A percentile compares a stretch with the other conserved stretches of the same genome.
Evolutionary conservation across 2,329 filamentous ascomycete genomes (phyloP).

Genomic region (Metarhizium guizhouense): DNA sequence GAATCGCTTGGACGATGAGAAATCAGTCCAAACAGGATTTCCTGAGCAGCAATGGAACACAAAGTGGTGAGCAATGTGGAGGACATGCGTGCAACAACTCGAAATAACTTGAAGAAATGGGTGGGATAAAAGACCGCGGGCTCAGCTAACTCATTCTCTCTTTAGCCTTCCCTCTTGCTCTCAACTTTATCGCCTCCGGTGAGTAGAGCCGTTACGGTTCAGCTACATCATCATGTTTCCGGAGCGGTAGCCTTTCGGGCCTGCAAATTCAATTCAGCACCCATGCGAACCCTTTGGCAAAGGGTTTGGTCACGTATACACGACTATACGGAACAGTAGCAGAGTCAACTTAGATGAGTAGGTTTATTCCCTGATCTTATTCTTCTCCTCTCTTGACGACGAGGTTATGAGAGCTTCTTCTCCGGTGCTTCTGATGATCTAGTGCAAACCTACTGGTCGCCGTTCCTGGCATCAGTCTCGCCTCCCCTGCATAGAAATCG

Average conservation of each 20-base stretch:
- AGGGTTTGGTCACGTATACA: background rate
- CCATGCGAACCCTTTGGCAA: background rate
- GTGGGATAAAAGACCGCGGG: background rate
- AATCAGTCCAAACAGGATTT: slow-evolving; percentile 62
- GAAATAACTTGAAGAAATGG: background rate
- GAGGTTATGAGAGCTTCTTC: background rate
- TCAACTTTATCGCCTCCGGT: slow-evolving; percentile 90
- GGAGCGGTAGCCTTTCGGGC: slow-evolving; percentile 49
- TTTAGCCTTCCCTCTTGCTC: slow-evolving; percentile 66
- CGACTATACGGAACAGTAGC: background rate
- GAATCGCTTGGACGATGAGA: slow-evolving; percentile 47
- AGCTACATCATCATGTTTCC: slow-evolving; percentile 22
- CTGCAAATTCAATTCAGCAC: background rate
- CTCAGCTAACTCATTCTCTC: background rate
- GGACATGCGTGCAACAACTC: background rate
- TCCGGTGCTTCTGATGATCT: background rate
- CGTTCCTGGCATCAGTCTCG: background rate
- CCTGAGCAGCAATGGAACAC: slow-evolving; percentile 69
- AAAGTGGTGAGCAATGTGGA: slow-evolving; percentile 57
- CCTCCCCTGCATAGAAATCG: background rate
- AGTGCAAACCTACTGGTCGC: background rate
- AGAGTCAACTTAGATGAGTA: slow-evolving; percentile 17
- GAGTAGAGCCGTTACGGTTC: slow-evolving; percentile 42
- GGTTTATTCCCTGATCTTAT: slow-evolving; percentile 33
- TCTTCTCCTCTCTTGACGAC: slow-evolving; percentile 18